Evolutionary conservation across 306 rosid species (phyloP).

Genomic region (Ochetophila trinervis): DNA sequence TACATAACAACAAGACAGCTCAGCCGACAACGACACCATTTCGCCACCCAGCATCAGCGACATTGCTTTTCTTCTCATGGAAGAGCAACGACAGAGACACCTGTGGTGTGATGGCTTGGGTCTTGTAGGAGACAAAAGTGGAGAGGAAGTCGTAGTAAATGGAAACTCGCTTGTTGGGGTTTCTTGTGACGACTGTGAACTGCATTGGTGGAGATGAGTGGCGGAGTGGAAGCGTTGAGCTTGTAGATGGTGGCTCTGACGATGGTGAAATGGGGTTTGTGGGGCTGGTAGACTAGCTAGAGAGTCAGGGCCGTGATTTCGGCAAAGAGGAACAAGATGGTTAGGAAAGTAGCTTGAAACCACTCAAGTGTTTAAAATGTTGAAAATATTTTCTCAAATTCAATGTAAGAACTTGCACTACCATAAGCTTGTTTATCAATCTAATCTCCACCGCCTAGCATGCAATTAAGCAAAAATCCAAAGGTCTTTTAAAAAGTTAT

Average conservation of each 20-base stretch:
- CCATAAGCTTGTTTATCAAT: no score
- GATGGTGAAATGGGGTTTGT: constrained; percentile 60
- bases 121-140: constrained; percentile 46
- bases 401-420: no score
- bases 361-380: no score
- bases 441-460: no score
- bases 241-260: constrained; percentile 54
- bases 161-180: constrained; percentile 72
- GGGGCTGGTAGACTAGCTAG: constrained; percentile 83
- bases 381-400: no score
- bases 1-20: no score
- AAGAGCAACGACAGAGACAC: constrained; percentile 54
- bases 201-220: constrained; percentile 56
- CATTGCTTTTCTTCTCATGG: constrained; percentile 37
- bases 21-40: constrained; percentile 54
- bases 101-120: constrained; percentile 65
- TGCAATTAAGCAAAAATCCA: no score
- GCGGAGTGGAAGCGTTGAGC: constrained; percentile 56
- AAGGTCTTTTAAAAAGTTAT: no score
- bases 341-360: constrained; percentile 38
- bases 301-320: constrained; percentile 51
- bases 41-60: constrained; percentile 70
- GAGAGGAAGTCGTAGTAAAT: constrained; percentile 61
- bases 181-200: constrained; percentile 59
- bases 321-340: constrained; percentile 50